These are phyloP conservation scores for Eremochloa ophiuroides DNA, from an alignment of 176 grass and related monocot genomes.

Conservation along the genomic window DNA sequence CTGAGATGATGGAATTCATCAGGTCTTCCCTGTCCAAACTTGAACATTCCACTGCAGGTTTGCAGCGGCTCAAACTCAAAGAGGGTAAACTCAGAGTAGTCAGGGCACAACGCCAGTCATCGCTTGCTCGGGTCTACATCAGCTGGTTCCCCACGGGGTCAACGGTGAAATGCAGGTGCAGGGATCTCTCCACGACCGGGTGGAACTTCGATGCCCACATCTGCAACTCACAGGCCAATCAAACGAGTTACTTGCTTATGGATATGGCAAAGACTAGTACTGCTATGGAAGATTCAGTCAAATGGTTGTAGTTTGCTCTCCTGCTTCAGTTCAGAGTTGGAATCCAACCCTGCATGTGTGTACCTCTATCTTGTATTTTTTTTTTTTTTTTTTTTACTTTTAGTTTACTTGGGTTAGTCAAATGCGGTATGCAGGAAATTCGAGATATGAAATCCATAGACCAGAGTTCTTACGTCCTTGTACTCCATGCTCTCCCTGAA, in stretches of 20 bases:
- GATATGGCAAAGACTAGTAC: not conserved
- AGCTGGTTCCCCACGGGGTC: no score
- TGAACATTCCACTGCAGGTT: not conserved
- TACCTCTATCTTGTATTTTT: no score
- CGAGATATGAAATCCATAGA: not conserved
- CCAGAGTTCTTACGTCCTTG: constrained; percentile 63
- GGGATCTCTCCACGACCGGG: constrained; percentile 47
- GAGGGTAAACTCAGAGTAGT: no score
- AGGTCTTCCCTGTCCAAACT: not conserved
- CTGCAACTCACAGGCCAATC: constrained; percentile 40
- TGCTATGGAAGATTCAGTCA: not conserved
- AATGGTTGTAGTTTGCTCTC: not conserved
- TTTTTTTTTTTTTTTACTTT: no score
- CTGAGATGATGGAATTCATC: no score
- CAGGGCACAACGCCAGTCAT: no score
- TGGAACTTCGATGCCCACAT: constrained; percentile 59
- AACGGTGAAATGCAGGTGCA: constrained; percentile 55
- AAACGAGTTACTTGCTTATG: not conserved
- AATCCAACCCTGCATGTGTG: not conserved
- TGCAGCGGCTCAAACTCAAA: not conserved
- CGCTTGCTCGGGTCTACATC: no score
- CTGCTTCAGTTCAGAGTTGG: not conserved
- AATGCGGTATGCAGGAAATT: not conserved
- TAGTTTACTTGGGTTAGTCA: not conserved
- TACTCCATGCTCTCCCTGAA: constrained; percentile 67